These are phyloP conservation scores for Phallus indusiatus DNA, from an alignment of 768 basidiomycete species.

Conservation along the genomic window DNA sequence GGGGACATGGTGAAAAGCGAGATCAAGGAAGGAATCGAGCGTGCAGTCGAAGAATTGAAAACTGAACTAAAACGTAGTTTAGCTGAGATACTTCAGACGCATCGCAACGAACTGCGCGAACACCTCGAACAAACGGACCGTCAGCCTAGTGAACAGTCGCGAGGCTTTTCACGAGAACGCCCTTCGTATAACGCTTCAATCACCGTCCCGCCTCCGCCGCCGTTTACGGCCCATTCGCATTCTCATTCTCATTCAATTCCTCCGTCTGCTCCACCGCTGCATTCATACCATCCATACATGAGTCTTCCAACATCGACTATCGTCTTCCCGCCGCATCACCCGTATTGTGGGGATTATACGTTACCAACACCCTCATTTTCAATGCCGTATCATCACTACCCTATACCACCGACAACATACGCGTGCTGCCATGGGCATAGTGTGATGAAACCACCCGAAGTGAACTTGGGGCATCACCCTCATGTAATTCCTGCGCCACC, in stretches of 20 bases:
- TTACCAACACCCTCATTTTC: background rate
- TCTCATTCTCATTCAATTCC: background rate
- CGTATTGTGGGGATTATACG: background rate
- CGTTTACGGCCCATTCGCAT: background rate
- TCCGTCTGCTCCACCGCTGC: background rate
- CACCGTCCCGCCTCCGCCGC: background rate
- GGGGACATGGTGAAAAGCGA: background rate
- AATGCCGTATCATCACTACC: background rate
- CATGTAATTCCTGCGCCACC: background rate
- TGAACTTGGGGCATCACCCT: background rate
- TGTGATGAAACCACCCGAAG: background rate
- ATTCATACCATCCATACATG: background rate
- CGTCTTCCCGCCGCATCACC: background rate
- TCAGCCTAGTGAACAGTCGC: background rate
- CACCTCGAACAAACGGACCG: background rate
- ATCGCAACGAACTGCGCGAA: background rate
- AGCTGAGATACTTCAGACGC: background rate
- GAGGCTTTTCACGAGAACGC: background rate
- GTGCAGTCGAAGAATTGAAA: background rate
- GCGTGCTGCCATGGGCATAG: background rate
- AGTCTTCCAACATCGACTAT: background rate
- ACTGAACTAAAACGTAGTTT: background rate
- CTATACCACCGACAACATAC: background rate
- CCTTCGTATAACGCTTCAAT: background rate
- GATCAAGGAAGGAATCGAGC: background rate